These are phyloP conservation scores for Gracilaria domingensis DNA, from an alignment of 23 red algal species.

Conservation along the genomic window DNA sequence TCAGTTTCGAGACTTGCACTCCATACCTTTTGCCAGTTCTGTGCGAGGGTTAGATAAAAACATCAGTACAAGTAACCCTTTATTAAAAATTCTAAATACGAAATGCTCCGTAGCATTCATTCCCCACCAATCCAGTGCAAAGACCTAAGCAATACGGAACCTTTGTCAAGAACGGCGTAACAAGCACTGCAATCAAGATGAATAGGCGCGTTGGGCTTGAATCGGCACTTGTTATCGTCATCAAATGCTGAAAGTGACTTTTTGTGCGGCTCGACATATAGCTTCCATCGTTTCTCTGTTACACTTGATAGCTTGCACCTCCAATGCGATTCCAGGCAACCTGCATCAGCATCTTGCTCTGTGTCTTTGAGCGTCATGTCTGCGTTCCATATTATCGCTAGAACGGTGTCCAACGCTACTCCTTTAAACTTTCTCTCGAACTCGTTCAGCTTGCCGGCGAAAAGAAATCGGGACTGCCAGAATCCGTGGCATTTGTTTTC, in stretches of 20 bases:
- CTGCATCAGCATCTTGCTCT: background rate
- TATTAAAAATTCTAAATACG: too few species aligned
- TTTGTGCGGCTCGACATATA: background rate
- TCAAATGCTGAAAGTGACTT: background rate
- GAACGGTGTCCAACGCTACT: slow-evolving; percentile 9
- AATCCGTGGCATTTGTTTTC: background rate
- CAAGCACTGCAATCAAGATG: slow-evolving; percentile 5
- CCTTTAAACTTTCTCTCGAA: background rate
- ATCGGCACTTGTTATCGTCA: background rate
- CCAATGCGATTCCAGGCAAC: background rate
- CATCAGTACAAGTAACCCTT: too few species aligned
- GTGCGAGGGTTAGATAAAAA: too few species aligned
- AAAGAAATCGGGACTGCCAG: slow-evolving; percentile 15
- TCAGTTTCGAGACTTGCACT: too few species aligned
- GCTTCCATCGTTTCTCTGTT: slow-evolving; percentile 2
- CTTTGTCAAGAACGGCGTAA: background rate
- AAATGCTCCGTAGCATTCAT: background rate
- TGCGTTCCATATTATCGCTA: slow-evolving; percentile 21
- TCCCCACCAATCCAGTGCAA: background rate
- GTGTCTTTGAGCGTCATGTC: background rate
- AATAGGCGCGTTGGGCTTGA: background rate
- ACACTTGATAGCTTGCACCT: background rate
- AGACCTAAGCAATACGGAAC: background rate
- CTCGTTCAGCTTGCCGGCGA: background rate
- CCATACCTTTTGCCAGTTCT: too few species aligned